A percentile compares a stretch with the other conserved stretches of the same genome.
Conservation (phyloP, 2,329 filamentous ascomycete genomes). For the Beauveria sp. region DNA sequence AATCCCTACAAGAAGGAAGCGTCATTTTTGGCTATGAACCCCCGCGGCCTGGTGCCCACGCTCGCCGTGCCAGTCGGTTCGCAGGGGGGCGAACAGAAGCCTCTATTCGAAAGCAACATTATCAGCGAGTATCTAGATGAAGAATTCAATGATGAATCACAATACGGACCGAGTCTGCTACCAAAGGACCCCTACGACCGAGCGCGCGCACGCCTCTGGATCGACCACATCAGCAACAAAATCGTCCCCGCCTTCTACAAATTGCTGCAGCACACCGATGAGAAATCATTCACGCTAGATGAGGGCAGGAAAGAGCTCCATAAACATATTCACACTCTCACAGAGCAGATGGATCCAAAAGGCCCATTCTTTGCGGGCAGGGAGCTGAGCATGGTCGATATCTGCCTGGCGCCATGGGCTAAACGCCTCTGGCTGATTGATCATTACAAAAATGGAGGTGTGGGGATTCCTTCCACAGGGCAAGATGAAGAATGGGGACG, state of each 20-base stretch:
- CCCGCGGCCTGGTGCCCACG: conserved; percentile 67
- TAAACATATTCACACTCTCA: conserved; percentile 50
- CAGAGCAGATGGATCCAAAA: conserved; percentile 48
- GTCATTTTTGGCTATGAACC: conserved; percentile 63
- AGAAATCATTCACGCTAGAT: conserved; percentile 40
- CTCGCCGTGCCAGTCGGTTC: conserved; percentile 39
- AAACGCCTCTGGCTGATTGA: conserved; percentile 66
- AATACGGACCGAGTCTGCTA: conserved; percentile 42
- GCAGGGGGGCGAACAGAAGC: conserved; percentile 34
- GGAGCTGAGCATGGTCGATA: conserved; percentile 59
- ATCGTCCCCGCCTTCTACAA: conserved; percentile 65
- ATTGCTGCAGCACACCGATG: conserved; percentile 45
- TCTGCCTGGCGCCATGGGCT: conserved; percentile 66
- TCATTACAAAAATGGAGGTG: conserved; percentile 57
- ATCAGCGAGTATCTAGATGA: conserved; percentile 73
- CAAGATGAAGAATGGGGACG: conserved; percentile 54
- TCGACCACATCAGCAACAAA: conserved; percentile 59
- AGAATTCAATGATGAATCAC: conserved; percentile 43
- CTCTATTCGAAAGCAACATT: conserved; percentile 65
- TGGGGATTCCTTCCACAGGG: conserved; percentile 37
- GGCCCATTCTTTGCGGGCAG: conserved; percentile 60
- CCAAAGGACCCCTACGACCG: conserved; percentile 55
- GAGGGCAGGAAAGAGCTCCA: conserved; percentile 52
- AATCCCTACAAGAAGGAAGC: conserved; percentile 70
- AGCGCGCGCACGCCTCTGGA: conserved; percentile 63